These are phyloP conservation scores for Candida smagusa DNA, from an alignment of 1,139 yeast genomes.

Conservation along the genomic window DNA sequence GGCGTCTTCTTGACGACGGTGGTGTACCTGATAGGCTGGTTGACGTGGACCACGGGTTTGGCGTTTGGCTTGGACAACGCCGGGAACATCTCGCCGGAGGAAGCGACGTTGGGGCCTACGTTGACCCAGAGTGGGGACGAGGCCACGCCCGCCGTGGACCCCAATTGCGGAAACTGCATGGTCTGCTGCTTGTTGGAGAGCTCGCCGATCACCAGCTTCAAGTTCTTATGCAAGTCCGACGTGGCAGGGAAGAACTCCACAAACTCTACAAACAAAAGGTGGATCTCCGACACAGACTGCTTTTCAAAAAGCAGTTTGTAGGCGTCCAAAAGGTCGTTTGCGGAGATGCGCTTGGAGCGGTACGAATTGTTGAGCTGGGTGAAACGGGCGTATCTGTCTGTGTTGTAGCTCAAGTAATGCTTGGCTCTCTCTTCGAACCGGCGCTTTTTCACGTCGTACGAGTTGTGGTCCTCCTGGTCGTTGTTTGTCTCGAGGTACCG, in stretches of 20 bases:
- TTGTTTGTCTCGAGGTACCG: constrained; percentile 12
- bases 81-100: constrained; percentile 46
- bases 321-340: constrained; percentile 45
- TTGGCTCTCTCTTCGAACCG: constrained; percentile 85
- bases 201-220: constrained; percentile 24
- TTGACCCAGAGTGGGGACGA: constrained; percentile 28
- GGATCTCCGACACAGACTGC: constrained; percentile 44
- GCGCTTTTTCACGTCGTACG: constrained; percentile 51
- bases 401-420: constrained; percentile 62
- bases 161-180: constrained; percentile 33
- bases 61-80: constrained; percentile 43
- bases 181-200: constrained; percentile 18
- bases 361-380: constrained; percentile 47
- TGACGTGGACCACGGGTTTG: constrained; percentile 9
- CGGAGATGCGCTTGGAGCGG: constrained; percentile 44
- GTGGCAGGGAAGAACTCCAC: constrained; percentile 49
- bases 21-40: constrained; percentile 39
- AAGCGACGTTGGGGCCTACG: neutral
- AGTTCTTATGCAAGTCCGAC: constrained; percentile 26
- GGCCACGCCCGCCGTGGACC: constrained; percentile 7
- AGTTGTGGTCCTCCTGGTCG: constrained; percentile 33
- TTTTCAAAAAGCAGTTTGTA: constrained; percentile 52
- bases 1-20: constrained; percentile 32
- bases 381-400: constrained; percentile 47
- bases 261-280: constrained; percentile 53